A percentile compares a stretch with the other conserved stretches of the same genome.
phyloP scores from a whole-genome alignment of 257 asterid species.

The Plectranthus barbatus region DNA sequence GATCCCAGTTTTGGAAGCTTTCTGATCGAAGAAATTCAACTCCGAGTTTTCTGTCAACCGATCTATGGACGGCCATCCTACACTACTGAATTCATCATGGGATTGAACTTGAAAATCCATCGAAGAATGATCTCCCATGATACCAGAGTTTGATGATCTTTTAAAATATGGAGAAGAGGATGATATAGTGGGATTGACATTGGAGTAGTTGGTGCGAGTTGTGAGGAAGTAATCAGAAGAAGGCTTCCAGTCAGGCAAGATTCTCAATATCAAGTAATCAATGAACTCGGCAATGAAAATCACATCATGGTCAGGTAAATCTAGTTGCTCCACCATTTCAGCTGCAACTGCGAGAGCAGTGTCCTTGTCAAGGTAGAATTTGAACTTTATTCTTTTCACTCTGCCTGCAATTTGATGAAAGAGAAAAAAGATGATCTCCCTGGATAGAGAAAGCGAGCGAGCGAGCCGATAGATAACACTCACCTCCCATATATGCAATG shows the following conservation, averaged over 20 bases:
- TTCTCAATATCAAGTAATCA: constrained; percentile 38
- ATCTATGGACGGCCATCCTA: constrained; percentile 21
- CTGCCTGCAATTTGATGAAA: constrained; percentile 26
- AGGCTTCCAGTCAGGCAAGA: constrained; percentile 52
- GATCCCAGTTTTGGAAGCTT: constrained; percentile 18
- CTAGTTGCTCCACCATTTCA: constrained; percentile 74
- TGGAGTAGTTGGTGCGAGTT: too few species aligned
- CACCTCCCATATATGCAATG: constrained; percentile 46
- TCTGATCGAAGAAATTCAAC: constrained; percentile 9
- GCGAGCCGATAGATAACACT: background rate
- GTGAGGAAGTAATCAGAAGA: constrained; percentile 26
- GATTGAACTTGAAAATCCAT: too few species aligned
- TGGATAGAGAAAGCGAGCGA: too few species aligned
- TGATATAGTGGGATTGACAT: constrained; percentile 12
- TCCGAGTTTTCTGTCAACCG: too few species aligned
- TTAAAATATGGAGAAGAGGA: constrained; percentile 17
- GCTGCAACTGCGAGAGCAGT: constrained; percentile 71
- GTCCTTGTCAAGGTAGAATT: constrained; percentile 55
- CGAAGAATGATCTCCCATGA: constrained; percentile 22
- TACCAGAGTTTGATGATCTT: constrained; percentile 28
- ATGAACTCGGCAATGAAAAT: constrained; percentile 65
- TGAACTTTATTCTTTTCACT: constrained; percentile 48
- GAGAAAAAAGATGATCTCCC: too few species aligned
- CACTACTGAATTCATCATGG: background rate
- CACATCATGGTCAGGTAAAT: constrained; percentile 62